These are phyloP conservation scores for Jatropha podagrica DNA, from an alignment of 441 rosid genomes.

Conservation along the genomic window DNA sequence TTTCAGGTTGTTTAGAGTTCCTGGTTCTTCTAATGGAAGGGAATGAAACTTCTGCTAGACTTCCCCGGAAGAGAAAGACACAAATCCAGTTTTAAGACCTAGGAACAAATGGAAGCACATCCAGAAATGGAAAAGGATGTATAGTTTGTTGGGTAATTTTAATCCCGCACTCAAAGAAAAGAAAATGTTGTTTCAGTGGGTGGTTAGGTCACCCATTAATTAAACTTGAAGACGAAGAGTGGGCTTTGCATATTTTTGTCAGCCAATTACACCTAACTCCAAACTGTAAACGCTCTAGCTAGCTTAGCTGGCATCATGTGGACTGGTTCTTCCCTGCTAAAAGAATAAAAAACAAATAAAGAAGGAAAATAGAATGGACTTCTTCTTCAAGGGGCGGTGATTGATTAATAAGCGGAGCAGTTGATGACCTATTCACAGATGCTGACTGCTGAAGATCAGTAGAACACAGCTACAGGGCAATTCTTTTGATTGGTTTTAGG, in stretches of 20 bases:
- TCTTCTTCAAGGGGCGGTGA: neutral
- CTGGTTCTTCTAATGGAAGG: too few species aligned
- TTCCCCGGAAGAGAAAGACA: too few species aligned
- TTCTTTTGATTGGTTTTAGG: too few species aligned
- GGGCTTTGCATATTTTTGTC: neutral
- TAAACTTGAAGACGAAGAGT: neutral
- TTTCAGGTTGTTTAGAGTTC: too few species aligned
- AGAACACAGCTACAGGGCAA: too few species aligned
- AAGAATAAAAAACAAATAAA: neutral
- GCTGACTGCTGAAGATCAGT: too few species aligned
- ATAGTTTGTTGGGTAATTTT: neutral
- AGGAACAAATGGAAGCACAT: too few species aligned
- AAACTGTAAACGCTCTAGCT: neutral
- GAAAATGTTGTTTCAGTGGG: neutral
- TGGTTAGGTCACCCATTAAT: neutral
- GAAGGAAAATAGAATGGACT: neutral
- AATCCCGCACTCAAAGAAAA: neutral
- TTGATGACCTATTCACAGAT: neutral
- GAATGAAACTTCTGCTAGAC: too few species aligned
- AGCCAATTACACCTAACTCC: neutral
- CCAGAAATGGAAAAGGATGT: too few species aligned
- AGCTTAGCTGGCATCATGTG: neutral
- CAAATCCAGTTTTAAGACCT: too few species aligned
- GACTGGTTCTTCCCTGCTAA: neutral
- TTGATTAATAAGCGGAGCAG: neutral